A percentile compares a stretch with the other conserved stretches of the same genome.
phyloP scores from a whole-genome alignment of 176 grass and related monocot genomes.

The Areca catechu region DNA sequence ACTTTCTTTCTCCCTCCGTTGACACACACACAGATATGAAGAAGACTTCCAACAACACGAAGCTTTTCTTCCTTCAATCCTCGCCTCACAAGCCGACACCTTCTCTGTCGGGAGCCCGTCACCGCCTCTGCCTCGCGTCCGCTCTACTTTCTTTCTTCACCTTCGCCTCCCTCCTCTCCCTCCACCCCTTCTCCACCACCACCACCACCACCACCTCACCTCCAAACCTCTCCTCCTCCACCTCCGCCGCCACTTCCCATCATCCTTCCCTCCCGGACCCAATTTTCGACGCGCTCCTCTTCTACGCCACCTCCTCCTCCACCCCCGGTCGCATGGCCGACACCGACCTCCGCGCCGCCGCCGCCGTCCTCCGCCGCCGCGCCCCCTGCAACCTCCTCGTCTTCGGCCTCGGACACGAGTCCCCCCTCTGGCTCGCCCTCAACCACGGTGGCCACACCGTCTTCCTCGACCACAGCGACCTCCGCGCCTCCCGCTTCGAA shows the following conservation, averaged over 20 bases:
- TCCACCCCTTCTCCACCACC: slow-evolving; percentile 22
- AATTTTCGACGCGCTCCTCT: slow-evolving; percentile 66
- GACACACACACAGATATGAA: too few relatives aligned
- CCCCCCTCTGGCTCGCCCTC: slow-evolving; percentile 80
- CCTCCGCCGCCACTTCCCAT: background rate
- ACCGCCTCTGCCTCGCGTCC: slow-evolving; percentile 40
- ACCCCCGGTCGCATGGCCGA: slow-evolving; percentile 55
- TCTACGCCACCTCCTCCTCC: slow-evolving; percentile 57
- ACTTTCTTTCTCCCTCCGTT: too few relatives aligned
- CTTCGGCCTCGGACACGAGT: slow-evolving; percentile 81
- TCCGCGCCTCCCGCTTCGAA: slow-evolving; percentile 80
- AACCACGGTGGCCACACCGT: slow-evolving; percentile 86
- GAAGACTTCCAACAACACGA: too few relatives aligned
- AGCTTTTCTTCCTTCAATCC: too few relatives aligned
- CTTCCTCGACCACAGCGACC: slow-evolving; percentile 96
- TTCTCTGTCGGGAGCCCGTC: slow-evolving; percentile 8
- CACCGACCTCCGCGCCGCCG: slow-evolving; percentile 49
- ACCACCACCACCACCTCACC: slow-evolving; percentile 27
- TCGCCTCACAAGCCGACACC: too few relatives aligned
- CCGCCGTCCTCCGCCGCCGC: slow-evolving; percentile 41
- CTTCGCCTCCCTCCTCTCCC: too few relatives aligned
- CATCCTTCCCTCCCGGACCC: background rate
- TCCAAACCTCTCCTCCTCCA: background rate
- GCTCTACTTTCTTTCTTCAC: too few relatives aligned
- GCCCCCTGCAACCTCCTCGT: slow-evolving; percentile 76